Conservation (phyloP, 2,329 filamentous ascomycete genomes). For the Drechslerella stenobrocha region DNA sequence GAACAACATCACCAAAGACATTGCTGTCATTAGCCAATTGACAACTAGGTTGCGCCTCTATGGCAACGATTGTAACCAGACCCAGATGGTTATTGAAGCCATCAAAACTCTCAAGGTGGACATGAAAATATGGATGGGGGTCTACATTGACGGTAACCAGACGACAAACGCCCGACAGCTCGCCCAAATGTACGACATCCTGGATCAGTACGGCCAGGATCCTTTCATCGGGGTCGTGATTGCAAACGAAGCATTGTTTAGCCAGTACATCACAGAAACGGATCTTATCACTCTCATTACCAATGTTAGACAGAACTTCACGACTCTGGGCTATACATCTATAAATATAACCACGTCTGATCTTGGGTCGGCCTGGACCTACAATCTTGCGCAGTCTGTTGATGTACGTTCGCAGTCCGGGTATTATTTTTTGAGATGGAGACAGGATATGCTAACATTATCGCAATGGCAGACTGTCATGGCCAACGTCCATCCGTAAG, state of each 20-base stretch:
- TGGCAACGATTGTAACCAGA: slow-evolving; percentile 97
- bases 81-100: slow-evolving; percentile 84
- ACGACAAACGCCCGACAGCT: slow-evolving; percentile 85
- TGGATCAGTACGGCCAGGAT: slow-evolving; percentile 68
- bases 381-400: slow-evolving; percentile 68
- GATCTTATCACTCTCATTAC: slow-evolving; percentile 68
- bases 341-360: slow-evolving; percentile 85
- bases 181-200: slow-evolving; percentile 77
- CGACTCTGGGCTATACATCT: slow-evolving; percentile 64
- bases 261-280: slow-evolving; percentile 70
- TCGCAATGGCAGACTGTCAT: slow-evolving; percentile 63
- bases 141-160: slow-evolving; percentile 82
- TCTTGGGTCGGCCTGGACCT: slow-evolving; percentile 83
- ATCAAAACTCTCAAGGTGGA: slow-evolving; percentile 74
- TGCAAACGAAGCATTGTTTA: slow-evolving; percentile 68
- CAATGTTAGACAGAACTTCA: slow-evolving; percentile 73
- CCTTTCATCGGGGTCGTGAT: slow-evolving; percentile 79
- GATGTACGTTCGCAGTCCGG: slow-evolving; percentile 63
- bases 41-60: slow-evolving; percentile 87
- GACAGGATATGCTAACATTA: slow-evolving; percentile 9
- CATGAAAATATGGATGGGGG: slow-evolving; percentile 90
- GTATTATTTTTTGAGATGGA: neutral
- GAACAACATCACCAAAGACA: slow-evolving; percentile 89
- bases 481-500: slow-evolving; percentile 83
- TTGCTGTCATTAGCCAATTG: slow-evolving; percentile 85